A percentile compares a stretch with the other conserved stretches of the same genome.
phyloP scores from a whole-genome alignment of 179 eudicot genomes.

The Silene coronaria region DNA sequence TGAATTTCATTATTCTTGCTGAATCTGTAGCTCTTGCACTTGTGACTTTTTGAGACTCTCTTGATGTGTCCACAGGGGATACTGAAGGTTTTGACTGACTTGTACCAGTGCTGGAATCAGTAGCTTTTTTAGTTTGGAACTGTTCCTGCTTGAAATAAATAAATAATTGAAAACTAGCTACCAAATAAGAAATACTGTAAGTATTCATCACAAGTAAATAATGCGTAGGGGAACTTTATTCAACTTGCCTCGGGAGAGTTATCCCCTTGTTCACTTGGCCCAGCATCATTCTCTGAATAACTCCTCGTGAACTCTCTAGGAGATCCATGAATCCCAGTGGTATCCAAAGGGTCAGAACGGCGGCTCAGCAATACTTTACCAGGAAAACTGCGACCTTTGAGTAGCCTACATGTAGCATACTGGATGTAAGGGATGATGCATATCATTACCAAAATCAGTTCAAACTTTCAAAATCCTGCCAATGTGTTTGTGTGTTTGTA shows the following conservation, averaged over 20 bases:
- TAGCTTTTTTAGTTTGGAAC: constrained; percentile 26
- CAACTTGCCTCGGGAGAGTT: constrained; percentile 49
- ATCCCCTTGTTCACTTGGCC: constrained; percentile 48
- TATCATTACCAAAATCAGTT: background rate
- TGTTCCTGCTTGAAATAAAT: constrained; percentile 44
- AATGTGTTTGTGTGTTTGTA: background rate
- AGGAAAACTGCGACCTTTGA: constrained; percentile 91
- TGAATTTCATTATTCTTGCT: constrained; percentile 79
- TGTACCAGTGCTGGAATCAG: constrained; percentile 30
- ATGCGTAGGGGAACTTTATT: constrained; percentile 3
- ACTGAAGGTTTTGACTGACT: constrained; percentile 40
- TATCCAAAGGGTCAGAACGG: constrained; percentile 58
- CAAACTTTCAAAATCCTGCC: background rate
- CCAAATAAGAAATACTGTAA: background rate
- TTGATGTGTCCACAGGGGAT: constrained; percentile 36
- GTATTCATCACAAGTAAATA: constrained; percentile 3
- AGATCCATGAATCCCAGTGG: constrained; percentile 47
- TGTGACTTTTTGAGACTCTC: constrained; percentile 54
- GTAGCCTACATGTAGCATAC: constrained; percentile 44
- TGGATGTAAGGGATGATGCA: constrained; percentile 9
- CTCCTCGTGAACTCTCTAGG: constrained; percentile 51
- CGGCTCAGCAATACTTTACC: constrained; percentile 88
- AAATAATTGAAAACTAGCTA: background rate
- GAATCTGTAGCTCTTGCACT: constrained; percentile 89
- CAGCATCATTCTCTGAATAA: constrained; percentile 47